Evolutionary conservation across 768 basidiomycete species (phyloP), one percentile per base, ranked within the genome.

Genomic region (Lanmaoa rubissima): DNA sequence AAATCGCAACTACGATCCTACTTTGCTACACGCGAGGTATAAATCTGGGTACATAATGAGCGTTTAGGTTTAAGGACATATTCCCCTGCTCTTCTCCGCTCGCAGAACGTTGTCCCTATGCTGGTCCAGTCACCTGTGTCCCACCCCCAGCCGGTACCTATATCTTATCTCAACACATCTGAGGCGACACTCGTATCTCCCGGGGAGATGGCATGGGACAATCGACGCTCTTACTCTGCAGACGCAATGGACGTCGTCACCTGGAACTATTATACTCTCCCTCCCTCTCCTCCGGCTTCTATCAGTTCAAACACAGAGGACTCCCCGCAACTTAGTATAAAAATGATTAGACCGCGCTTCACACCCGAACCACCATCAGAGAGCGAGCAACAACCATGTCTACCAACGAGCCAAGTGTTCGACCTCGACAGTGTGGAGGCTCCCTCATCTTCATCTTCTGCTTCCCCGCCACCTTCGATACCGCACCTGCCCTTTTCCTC

Each of bases 371-470:
- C 70, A 12, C 60, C 53, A 28, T 71, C 75, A 17, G 79, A 82
- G 24, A 67, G 74, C 53, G 78, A 81, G 51, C 79, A 77, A 57
- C 72, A 74, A 53, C 73, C 82, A 41, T 90, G 86, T 65, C 69
- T 90, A 14, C 80, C 88, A 35, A 90, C 88, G 16, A 82, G 83
- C 69, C 84, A 90, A 73, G 77, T 90, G 63, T 90, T 90, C 70
- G 87, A 88, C 70, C 72, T 78, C 4, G 71, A 76, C 28, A 34
- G 31, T 3, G 61, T 65, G 31, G 72, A 75, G 6, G 56, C 59
- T 2, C 67, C 66, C 28, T 75, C 76, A 28, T 66, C 74, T 32
- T 67, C 75, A 40, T 66, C 74, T 21, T 69, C 72, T 31, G 61
- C 66, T 43, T 69, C 74, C 44, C 61, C 72, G 17, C 65, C 65